Evolutionary conservation across 805 yeast genomes (phyloP), one percentile per base, ranked within the genome.

Genomic region (Monosporozyma solicola): DNA sequence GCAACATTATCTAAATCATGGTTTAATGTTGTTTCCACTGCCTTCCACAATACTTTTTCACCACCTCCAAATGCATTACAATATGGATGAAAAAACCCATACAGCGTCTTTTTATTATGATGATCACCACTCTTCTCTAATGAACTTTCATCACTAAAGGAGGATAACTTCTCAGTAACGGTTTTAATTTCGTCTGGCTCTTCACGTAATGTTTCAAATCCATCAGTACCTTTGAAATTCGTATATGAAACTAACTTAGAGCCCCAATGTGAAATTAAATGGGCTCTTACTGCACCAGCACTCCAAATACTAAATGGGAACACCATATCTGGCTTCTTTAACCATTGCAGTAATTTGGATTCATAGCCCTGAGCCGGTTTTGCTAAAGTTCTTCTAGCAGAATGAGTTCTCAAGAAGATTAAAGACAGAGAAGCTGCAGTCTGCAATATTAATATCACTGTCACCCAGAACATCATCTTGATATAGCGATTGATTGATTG

Each of bases 1-100:
- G 78, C 86, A 7, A 87, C 70, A 59, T 82, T 80, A 31, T 69
- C 62, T 6, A 71, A 69, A 55, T 76, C 74, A 24, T 73, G 69
- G 9, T 67, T 58, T 54, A 91, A 72, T 0, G 96, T 86, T 33
- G 84, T 76, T 59, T 80, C 77, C 6, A 92, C 87, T 0, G 97
- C 96, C 52, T 87, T 90, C 99, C 99, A 94, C 43, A 94, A 73
- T 0, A 94, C 99, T 53, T 92, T 80, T 66, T 94, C 99, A 25
- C 99, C 99, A 32, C 99, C 99, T 20, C 99, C 99, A 47, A 95
- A 96, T 41, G 96, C 95, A 65, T 87, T 87, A 57, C 97, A 90
- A 61, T 84, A 87, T 0, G 99, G 99, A 70, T 94, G 99, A 73
- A 94, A 90, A 63, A 86, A 91, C 5, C 98, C 99, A 65, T 74